Evolutionary conservation across 192 early-diverging fungal genomes (phyloP).

Genomic region (Chytriomyces confervae): DNA sequence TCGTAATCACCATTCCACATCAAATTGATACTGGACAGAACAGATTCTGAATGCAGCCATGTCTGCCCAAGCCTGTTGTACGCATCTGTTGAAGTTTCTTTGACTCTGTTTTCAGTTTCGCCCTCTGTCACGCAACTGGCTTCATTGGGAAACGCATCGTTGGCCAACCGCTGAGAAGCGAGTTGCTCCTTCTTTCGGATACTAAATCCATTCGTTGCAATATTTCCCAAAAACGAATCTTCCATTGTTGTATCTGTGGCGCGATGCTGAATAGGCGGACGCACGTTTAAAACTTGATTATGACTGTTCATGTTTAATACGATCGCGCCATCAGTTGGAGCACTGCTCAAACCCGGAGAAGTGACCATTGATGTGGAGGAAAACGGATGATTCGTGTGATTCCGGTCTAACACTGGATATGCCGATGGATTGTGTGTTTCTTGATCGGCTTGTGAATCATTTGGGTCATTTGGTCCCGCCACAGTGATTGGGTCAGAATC

Average conservation of each 20-base stretch:
- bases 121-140: not conserved
- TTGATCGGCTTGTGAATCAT: not conserved
- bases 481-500: too few species aligned
- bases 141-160: not conserved
- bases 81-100: not conserved
- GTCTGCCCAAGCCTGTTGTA: not conserved
- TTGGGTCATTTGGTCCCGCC: too few species aligned
- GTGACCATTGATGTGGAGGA: too few species aligned
- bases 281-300: not conserved
- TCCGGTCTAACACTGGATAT: too few species aligned
- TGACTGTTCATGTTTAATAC: not conserved
- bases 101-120: not conserved
- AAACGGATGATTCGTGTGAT: too few species aligned
- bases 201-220: too few species aligned
- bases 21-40: not conserved
- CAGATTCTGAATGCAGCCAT: not conserved
- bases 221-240: too few species aligned
- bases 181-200: too few species aligned
- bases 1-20: conserved; percentile 20
- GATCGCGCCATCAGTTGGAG: too few species aligned
- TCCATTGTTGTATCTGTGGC: too few species aligned
- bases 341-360: too few species aligned
- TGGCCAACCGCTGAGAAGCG: not conserved
- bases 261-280: not conserved
- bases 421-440: not conserved